Evolutionary conservation across 805 yeast species (phyloP).

Genomic region (Pichia gijzeniarum): DNA sequence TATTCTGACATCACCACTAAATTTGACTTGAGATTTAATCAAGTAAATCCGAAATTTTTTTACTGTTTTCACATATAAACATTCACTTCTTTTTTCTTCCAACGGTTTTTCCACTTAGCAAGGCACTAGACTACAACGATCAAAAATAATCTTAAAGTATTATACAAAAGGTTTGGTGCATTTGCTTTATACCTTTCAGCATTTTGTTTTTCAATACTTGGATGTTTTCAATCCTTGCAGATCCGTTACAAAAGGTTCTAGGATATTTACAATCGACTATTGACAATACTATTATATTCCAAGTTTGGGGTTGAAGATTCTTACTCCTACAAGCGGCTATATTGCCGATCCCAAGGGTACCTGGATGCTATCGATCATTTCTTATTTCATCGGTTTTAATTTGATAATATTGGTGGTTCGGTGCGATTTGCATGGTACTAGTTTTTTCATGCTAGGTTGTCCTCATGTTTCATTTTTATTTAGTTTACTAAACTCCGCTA

Average conservation of each 20-base stretch:
- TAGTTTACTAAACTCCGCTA: constrained; percentile 73
- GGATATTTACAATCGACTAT: constrained; percentile 56
- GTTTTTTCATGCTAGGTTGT: constrained; percentile 58
- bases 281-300: constrained; percentile 67
- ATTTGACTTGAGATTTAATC: no score
- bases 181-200: constrained; percentile 19
- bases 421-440: constrained; percentile 28
- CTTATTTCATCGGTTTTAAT: constrained; percentile 65
- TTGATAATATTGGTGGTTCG: constrained; percentile 36
- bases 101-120: no score
- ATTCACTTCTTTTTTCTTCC: no score
- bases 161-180: constrained; percentile 19
- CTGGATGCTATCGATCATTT: constrained; percentile 55
- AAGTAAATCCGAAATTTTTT: no score
- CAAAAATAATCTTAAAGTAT: neutral
- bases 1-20: no score
- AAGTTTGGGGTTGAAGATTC: constrained; percentile 78
- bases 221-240: constrained; percentile 57
- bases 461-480: constrained; percentile 67
- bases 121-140: neutral
- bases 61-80: no score
- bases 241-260: constrained; percentile 51
- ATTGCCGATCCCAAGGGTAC: constrained; percentile 81
- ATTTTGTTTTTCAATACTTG: constrained; percentile 23
- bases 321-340: constrained; percentile 75